Base-by-base conservation (phyloP, 768 basidiomycete species). In the Russula vinacea region DNA sequence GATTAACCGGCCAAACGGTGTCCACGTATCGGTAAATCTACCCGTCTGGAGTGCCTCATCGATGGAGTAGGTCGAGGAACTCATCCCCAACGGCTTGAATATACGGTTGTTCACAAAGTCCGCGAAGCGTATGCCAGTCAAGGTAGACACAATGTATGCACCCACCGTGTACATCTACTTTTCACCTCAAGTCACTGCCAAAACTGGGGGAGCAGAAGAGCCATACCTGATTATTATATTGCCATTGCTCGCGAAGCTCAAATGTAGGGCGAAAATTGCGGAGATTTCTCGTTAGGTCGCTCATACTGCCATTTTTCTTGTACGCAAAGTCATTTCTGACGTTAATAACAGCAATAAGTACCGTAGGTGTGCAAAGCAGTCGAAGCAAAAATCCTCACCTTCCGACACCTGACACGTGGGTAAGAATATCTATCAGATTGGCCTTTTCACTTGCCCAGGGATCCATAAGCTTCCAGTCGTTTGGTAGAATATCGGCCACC, bases 91-190 rank as follows among this genome's bases (percentile, higher is more conserved):
- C 0, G 79, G 79, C 0, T 60, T 37, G 55, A 82, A 76, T 14
- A 83, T 73, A 11, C 79, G 79, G 26, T 74, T 72, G n/a, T 72
- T 65, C 17, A 81, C 78, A 47, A 80, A 84, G 2, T 75, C 70
- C 9, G 71, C 67, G 61, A 78, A 81, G 3, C 72, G 51, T 22
- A 60, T 29, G 2, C 70, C 75, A 0, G 78, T 62, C 52, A 77
- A 77, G 26, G 55, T 71, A 10, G 70, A 66, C 24, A 81, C 63
- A 11, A 81, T 67, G 47, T 80, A 68, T 1, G 75, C 62, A 7
- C 65, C 74, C 0, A 74, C 66, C 58, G 74, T 72, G 63, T 74
- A 80, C 78, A 81, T 78, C 78, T 81, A 54, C 22, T 14, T 39
- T 39, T 3, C 53, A n/a, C 2, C 2, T 56, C 7, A 11, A 45